Base-by-base conservation (phyloP, 1,284 basidiomycete species). In the Taiwanofungus camphoratus region DNA sequence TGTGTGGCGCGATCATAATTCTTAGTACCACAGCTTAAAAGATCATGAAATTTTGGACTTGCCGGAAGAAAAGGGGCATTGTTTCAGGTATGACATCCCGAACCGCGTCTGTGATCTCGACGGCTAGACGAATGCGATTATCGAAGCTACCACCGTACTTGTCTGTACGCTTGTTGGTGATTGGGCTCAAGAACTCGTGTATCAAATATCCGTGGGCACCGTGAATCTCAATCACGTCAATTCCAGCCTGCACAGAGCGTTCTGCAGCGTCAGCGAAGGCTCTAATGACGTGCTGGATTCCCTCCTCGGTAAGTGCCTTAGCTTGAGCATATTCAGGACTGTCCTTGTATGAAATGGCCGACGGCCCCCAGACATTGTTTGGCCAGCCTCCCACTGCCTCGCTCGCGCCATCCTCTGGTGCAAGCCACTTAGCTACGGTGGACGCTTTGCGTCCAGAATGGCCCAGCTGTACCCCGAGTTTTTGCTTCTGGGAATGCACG, bases 391-490 rank as follows among this genome's bases (percentile, higher is more conserved):
- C 65, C 61, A 65, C 71, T 9, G 65, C 60, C 27, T 58, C 53
- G 2, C 53, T 61, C 24, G 70, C 35, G 19, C 36, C 56, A 47
- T 47, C 46, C 13, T 57, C 46, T 3, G 49, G 41, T 11, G 65
- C 69, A 7, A 80, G 66, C 80, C 80, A 85, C 3, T 78, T 77
- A 1, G 79, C 71, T 36, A 72, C 66, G 0, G 73, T 77, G 6
- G 76, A 78, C 0, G 82, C 81, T 59, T 90, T 89, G 22, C 87
- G 67, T 0, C 87, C 87, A 0, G 82, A 83, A 58, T 90, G 87
- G 0, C 77, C 79, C n/a, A 91, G 71, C 58, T 91, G 87, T 34
- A 91, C 71, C 2, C 82, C 87, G n/a, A 87, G 76, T 50, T 74
- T 74, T 35, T 74, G 65, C 35, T 74, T 70, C 55, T 85, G 75